These are phyloP conservation scores for Phytopythium vexans DNA, from an alignment of 352 stramenopile genomes.

Conservation along the genomic window DNA sequence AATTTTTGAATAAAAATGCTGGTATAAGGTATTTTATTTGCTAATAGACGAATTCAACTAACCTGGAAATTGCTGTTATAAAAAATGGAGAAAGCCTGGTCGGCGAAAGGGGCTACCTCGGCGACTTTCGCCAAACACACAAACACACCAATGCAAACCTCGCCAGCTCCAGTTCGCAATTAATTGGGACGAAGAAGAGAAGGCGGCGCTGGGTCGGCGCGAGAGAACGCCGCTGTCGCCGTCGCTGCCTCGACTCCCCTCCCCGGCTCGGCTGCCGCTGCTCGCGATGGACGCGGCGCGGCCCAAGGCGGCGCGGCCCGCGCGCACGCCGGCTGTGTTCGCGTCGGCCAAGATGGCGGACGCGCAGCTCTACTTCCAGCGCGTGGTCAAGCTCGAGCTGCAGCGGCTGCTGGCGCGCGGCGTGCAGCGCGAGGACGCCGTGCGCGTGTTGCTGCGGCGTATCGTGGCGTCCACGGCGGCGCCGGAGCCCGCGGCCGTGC, in stretches of 20 bases:
- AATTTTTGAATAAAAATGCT: too few relatives aligned
- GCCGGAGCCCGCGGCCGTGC: slow-evolving; percentile 58
- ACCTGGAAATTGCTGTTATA: too few relatives aligned
- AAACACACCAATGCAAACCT: too few relatives aligned
- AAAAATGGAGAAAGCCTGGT: too few relatives aligned
- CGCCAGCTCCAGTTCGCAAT: neutral
- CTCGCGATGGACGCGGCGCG: neutral
- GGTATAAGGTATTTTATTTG: too few relatives aligned
- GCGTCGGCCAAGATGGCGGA: slow-evolving; percentile 48
- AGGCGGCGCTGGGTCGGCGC: neutral
- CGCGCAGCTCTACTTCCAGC: slow-evolving; percentile 66
- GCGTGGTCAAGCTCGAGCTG: slow-evolving; percentile 78
- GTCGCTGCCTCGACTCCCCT: too few relatives aligned
- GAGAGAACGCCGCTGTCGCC: neutral
- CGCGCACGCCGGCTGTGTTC: slow-evolving; percentile 8
- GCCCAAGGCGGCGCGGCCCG: slow-evolving; percentile 18
- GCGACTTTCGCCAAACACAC: too few relatives aligned
- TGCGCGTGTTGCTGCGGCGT: slow-evolving; percentile 67
- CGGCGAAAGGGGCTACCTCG: too few relatives aligned
- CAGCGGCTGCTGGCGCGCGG: slow-evolving; percentile 53
- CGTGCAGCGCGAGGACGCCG: slow-evolving; percentile 62
- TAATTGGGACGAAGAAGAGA: neutral
- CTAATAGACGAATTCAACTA: too few relatives aligned
- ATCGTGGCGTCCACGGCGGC: slow-evolving; percentile 70
- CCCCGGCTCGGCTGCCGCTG: too few relatives aligned